Evolutionary conservation across 2,329 filamentous ascomycete species (phyloP), one percentile per base, ranked within the genome.

Genomic region (Trichoderma sp.): DNA sequence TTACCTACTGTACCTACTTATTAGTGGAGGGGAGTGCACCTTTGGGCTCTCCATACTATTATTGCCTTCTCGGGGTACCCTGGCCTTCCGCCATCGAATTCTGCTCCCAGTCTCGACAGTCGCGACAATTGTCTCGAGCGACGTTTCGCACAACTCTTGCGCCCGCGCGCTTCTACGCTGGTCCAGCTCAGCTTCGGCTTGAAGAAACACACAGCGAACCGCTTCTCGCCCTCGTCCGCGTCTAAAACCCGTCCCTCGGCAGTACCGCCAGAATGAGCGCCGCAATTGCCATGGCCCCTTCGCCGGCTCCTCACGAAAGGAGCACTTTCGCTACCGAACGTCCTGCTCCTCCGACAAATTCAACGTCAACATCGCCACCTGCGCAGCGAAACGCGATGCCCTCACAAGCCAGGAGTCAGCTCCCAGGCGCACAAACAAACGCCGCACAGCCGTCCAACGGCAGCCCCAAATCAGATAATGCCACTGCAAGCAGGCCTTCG

Each of bases 281-380:
- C 75, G 86, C 85, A 77, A 84, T 89, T 75, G 85, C 86, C 73
- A 88, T 89, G 87, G 86, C 85, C 74, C 86, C 86, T 70, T 88
- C 87, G 75, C 87, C 86, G 73, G 86, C 86, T 78, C 86, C 86
- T 70, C 86, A 88, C 76, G 86, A 89, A 75, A 81, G 86, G 75
- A 79, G 84, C 66, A 80, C 82, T n/a, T 85, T 84, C 71, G 78
- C 82, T 72, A 80, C 82, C 69, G 84, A 83, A 70, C 76, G 82
- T 68, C 78, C 79, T 68, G 77, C 79, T 64, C 69, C 73, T 52
- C 72, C 77, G 45, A 71, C 75, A 61, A 69, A 73, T 56, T 71
- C 72, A 51, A 67, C 75, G 61, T 71, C 72, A 51, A 67, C 75
- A 60, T 81, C 82, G 55, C 82, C 82, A 41, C 77, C 80, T 43